Percentiles rank a stretch among this genome's conserved stretches.
Conservation (phyloP, 2,329 filamentous ascomycete genomes). For the Gnomoniopsis smithogilvyi region DNA sequence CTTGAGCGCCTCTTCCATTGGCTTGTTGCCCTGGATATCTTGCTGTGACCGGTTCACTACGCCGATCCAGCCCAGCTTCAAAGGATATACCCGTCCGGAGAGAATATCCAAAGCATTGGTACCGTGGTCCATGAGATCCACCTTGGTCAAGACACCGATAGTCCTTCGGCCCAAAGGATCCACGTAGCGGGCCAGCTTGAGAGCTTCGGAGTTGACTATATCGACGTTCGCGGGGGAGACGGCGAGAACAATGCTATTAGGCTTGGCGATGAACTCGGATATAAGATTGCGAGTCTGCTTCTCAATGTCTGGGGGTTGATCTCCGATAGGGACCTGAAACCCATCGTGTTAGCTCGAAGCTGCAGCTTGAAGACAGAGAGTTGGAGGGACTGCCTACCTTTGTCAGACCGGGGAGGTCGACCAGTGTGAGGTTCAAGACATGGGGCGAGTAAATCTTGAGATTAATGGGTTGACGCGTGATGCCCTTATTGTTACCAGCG, state of each 20-base stretch:
- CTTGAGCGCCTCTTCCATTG: constrained; percentile 86
- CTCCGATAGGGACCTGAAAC: constrained; percentile 79
- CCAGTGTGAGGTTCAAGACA: constrained; percentile 91
- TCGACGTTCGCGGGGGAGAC: constrained; percentile 97
- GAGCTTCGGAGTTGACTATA: constrained; percentile 95
- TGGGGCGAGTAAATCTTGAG: constrained; percentile 97
- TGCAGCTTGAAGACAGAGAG: no score
- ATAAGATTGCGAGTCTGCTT: constrained; percentile 97
- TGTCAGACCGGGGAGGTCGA: constrained; percentile 93
- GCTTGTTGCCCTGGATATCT: constrained; percentile 93
- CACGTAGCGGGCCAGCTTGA: constrained; percentile 94
- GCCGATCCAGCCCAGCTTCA: constrained; percentile 97
- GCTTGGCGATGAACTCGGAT: constrained; percentile 96
- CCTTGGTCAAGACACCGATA: constrained; percentile 97
- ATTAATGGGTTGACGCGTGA: constrained; percentile 96
- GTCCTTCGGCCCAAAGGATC: constrained; percentile 97
- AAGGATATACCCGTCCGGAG: constrained; percentile 89
- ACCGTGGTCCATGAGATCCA: constrained; percentile 97
- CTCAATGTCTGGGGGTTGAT: constrained; percentile 96
- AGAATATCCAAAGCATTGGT: constrained; percentile 98
- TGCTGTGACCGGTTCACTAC: constrained; percentile 98
- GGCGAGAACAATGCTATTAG: constrained; percentile 95
- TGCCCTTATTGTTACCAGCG: constrained; percentile 93
- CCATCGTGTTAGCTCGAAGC: not conserved
- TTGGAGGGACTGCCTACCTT: constrained; percentile 32